Conservation (phyloP, 768 basidiomycete species). For the Hygrophoropsis aurantiaca region DNA sequence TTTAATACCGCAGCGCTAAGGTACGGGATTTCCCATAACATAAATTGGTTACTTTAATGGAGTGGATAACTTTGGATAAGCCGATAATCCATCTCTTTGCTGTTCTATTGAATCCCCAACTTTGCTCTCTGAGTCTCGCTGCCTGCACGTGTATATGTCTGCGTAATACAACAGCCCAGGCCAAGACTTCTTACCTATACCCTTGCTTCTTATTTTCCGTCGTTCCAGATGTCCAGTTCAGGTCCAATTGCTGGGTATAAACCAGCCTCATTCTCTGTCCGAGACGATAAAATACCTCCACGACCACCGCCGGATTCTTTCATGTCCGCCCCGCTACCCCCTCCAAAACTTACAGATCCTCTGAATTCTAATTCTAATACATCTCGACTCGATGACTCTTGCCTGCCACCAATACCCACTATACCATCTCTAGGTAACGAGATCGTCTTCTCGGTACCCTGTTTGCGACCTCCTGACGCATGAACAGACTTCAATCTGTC, state of each 20-base stretch:
- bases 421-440: slow-evolving; percentile 25
- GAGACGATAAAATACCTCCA: slow-evolving; percentile 30
- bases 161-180: too few relatives aligned
- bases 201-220: slow-evolving; percentile 13
- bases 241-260: slow-evolving; percentile 16
- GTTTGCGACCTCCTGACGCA: slow-evolving; percentile 14
- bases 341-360: slow-evolving; percentile 17
- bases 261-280: slow-evolving; percentile 11
- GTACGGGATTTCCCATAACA: too few relatives aligned
- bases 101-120: too few relatives aligned
- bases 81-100: too few relatives aligned
- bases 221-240: not conserved
- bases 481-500: slow-evolving; percentile 22
- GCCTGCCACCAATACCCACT: slow-evolving; percentile 11
- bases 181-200: too few relatives aligned
- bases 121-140: too few relatives aligned
- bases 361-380: slow-evolving; percentile 4
- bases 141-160: too few relatives aligned
- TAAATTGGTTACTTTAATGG: too few relatives aligned
- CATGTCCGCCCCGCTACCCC: slow-evolving; percentile 14
- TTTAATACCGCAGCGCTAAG: too few relatives aligned
- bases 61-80: too few relatives aligned
- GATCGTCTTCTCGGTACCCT: slow-evolving; percentile 1
- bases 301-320: slow-evolving; percentile 3
- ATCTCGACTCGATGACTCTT: not conserved